Conservation (phyloP, 352 stramenopile species). For the Peronospora farinosa region DNA sequence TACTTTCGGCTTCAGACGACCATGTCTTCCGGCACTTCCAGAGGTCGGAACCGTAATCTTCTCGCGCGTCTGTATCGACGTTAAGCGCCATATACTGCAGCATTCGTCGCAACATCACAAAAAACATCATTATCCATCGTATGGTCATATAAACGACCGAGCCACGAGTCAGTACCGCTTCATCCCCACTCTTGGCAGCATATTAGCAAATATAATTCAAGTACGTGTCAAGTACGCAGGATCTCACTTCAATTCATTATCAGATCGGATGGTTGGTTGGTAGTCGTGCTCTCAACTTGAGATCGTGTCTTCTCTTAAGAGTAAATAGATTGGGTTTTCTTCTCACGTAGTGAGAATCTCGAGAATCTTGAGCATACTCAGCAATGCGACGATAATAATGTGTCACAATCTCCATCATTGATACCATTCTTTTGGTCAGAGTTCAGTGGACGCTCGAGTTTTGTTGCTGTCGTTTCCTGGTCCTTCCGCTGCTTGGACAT, state of each 20-base stretch:
- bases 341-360: neutral
- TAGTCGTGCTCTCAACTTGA: neutral
- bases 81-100: conserved; percentile 12
- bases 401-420: conserved; percentile 9
- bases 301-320: neutral
- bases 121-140: neutral
- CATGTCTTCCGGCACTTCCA: conserved; percentile 15
- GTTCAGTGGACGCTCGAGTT: conserved; percentile 14
- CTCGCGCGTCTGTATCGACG: conserved; percentile 12
- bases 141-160: neutral
- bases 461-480: neutral
- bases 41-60: conserved; percentile 41
- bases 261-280: neutral
- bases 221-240: conserved; percentile 15
- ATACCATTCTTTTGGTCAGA: conserved; percentile 7
- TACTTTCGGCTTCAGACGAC: conserved; percentile 45
- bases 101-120: conserved; percentile 3
- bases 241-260: conserved; percentile 19
- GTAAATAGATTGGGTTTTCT: conserved; percentile 23
- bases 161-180: conserved; percentile 16
- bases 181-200: conserved; percentile 19
- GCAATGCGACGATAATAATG: conserved; percentile 15
- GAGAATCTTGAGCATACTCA: conserved; percentile 2
- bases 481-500: conserved; percentile 8
- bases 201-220: conserved; percentile 14